phyloP scores from a whole-genome alignment of 2,329 filamentous ascomycete genomes.

The Trichoderma pleuroti region DNA sequence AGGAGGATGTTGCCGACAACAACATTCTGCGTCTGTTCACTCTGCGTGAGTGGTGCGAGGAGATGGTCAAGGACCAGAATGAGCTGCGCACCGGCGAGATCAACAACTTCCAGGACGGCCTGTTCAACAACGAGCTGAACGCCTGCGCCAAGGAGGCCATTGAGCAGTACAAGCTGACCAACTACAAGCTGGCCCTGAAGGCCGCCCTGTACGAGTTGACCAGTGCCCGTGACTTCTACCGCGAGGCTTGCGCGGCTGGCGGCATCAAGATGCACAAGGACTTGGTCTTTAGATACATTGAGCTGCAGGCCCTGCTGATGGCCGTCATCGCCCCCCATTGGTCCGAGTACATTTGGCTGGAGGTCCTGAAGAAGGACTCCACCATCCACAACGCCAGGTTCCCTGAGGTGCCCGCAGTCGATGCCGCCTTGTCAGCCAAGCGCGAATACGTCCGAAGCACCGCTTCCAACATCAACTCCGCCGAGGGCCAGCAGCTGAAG shows the following conservation, averaged over 20 bases:
- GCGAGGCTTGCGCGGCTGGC: constrained; percentile 72
- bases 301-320: constrained; percentile 80
- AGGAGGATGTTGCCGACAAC: constrained; percentile 89
- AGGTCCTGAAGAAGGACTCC: constrained; percentile 73
- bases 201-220: constrained; percentile 86
- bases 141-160: constrained; percentile 72
- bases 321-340: constrained; percentile 88
- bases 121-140: constrained; percentile 95
- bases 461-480: constrained; percentile 72
- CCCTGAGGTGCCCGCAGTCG: constrained; percentile 57
- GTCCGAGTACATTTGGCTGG: constrained; percentile 90
- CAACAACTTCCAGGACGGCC: constrained; percentile 75
- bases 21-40: constrained; percentile 81
- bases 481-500: constrained; percentile 79
- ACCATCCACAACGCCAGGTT: constrained; percentile 71
- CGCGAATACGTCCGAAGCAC: constrained; percentile 76
- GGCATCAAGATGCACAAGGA: constrained; percentile 85
- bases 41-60: constrained; percentile 88
- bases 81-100: constrained; percentile 70
- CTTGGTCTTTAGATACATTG: constrained; percentile 74
- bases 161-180: constrained; percentile 72
- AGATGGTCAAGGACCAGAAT: constrained; percentile 67
- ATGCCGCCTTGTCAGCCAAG: constrained; percentile 69
- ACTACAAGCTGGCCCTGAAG: constrained; percentile 79
- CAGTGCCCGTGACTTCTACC: constrained; percentile 85